Conservation (phyloP, 768 basidiomycete genomes). For the Hydnomerulius pinastri region DNA sequence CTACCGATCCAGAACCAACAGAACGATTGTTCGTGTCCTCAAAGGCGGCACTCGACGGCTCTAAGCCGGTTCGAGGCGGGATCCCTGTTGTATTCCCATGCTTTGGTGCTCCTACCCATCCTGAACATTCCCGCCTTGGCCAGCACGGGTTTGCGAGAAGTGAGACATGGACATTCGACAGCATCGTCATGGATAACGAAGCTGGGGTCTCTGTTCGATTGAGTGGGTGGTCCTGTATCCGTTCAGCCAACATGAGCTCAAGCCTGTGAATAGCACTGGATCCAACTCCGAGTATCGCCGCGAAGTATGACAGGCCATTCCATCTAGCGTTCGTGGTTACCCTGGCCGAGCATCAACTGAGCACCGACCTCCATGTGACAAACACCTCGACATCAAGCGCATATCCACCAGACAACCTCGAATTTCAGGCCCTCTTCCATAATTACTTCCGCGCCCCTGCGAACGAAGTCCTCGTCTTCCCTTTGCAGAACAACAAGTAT, state of each 20-base stretch:
- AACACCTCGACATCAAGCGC: slow-evolving; percentile 56
- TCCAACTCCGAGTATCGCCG: slow-evolving; percentile 58
- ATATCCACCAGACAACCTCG: slow-evolving; percentile 48
- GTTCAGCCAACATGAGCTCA: slow-evolving; percentile 1
- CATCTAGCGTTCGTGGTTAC: slow-evolving; percentile 81
- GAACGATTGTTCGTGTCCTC: slow-evolving; percentile 84
- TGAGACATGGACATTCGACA: slow-evolving; percentile 69
- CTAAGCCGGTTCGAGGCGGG: slow-evolving; percentile 68
- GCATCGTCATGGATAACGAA: slow-evolving; percentile 64
- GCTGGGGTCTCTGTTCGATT: slow-evolving; percentile 76
- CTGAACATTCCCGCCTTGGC: slow-evolving; percentile 64
- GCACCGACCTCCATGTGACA: slow-evolving; percentile 77
- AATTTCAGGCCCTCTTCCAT: slow-evolving; percentile 94
- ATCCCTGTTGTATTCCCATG: slow-evolving; percentile 77
- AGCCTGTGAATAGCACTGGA: slow-evolving; percentile 50
- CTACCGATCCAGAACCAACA: slow-evolving; percentile 33
- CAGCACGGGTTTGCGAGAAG: slow-evolving; percentile 95
- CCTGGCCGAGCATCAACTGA: slow-evolving; percentile 69
- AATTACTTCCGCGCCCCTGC: slow-evolving; percentile 79
- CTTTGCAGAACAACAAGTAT: slow-evolving; percentile 66
- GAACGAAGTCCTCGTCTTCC: slow-evolving; percentile 56
- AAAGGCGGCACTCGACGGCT: slow-evolving; percentile 78
- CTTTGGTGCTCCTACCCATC: slow-evolving; percentile 83
- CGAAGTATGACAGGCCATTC: slow-evolving; percentile 66
- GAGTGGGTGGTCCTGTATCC: slow-evolving; percentile 47